Evolutionary conservation across 2,329 filamentous ascomycete species (phyloP), one percentile per base, ranked within the genome.

Genomic region (Aphanoascus verrucosus): DNA sequence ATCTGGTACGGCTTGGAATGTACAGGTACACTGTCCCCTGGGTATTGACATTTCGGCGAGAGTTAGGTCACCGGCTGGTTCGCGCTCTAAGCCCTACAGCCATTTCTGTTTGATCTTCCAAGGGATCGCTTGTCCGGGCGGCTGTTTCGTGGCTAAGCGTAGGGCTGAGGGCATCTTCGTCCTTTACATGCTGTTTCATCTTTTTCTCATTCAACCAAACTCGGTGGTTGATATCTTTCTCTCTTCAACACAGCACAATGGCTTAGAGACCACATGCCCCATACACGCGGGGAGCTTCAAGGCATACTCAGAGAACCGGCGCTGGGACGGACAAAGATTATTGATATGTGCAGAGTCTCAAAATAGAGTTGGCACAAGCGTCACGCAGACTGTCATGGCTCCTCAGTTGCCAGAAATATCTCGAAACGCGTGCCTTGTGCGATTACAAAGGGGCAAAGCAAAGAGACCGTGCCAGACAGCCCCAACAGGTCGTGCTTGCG

Each of bases 21-120:
- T 51, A 51, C 15, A 37, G 49, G 50, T 52, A 52, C 50, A 46
- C 38, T 46, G 50, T 41, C 23, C n/a, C 17, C 20, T 12, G 17
- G 50, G 17, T 40, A 20, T 40, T 28, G 23, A 38, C 31, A 19
- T 28, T 46, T 46, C 19, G 50, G 40, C 35, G 17, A 19, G 37
- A 35, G 14, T 15, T 28, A 42, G 2, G 37, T 1, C 38, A 50
- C 20, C 34, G 28, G 31, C n/a, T 42, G 28, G 12, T 14, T 17
- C 23, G 35, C 28, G 32, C 12, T 49, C 9, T 19, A 14, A 1
- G 11, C 32, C 7, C 15, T 31, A 40, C 9, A 34, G 46, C 35
- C 19, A 6, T 28, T 28, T 28, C 23, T 28, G 37, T 8, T 28
- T 37, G 34, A 6, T n/a, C 46, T 48, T 14, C 2, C 4, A 5